Evolutionary conservation across 108 stramenopile genomes (phyloP), one percentile per base, ranked within the genome.

Genomic region (Skeletonema potamos): DNA sequence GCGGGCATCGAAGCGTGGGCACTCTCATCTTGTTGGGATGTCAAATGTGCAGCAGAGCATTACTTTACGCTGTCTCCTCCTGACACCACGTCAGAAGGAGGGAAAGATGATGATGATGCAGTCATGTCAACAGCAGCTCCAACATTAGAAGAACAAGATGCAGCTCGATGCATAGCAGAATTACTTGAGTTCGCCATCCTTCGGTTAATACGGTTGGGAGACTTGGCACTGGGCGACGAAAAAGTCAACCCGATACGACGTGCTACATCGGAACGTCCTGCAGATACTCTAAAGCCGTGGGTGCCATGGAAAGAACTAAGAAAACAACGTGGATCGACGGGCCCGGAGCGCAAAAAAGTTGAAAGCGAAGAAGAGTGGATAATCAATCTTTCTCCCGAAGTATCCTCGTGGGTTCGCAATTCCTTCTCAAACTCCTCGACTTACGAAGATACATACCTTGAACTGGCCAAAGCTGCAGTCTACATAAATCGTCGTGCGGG

Each of bases 21-120:
- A 24, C 59, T 89, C 20, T 71, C 75, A 29, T 89, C 83, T 58
- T 81, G 88, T 46, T 93, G 92, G 92, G 90, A 91, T 85, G 77
- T 93, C 46, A 89, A 88, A 37, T 59, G 69, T 28, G 75, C 82
- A 1, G 51, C 78, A 17, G 77, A 78, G 20, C 64, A 76, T 64
- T 81, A 76, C 56, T 81, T 81, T 62, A 30, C 69, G 12, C 74
- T 75, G 28, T 7, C 34, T 12, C 54, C 54, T 15, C 24, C 66
- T 27, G 1, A 32, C 0, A 60, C 39, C 32, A 54, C 30, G 22
- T 29, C 30, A 37, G 70, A 34, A 24, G 59, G 30, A 1, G 36
- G 20, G 17, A 24, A 34, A 18, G 54, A 36, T 27, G 36, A 59
- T 22, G 54, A 59, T 22, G 54, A 55, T 24, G n/a, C 24, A 24